phyloP scores from a whole-genome alignment of 176 grass and related monocot genomes.

The Eremochloa ophiuroides region DNA sequence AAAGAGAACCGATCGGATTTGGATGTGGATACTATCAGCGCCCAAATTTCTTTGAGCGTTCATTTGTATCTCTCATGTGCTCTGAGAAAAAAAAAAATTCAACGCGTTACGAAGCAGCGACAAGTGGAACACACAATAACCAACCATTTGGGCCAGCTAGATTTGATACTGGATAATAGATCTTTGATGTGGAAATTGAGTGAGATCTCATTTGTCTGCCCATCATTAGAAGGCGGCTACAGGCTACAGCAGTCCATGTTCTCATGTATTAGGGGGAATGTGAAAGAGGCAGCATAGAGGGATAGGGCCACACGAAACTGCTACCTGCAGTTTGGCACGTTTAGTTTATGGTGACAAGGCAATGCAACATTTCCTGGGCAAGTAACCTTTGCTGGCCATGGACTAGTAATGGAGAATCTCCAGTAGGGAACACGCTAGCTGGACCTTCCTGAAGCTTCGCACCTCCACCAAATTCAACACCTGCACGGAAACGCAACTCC shows the following conservation, averaged over 20 bases:
- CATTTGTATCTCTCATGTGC: not conserved
- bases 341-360: not conserved
- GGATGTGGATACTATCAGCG: slow-evolving; percentile 14
- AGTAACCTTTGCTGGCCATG: slow-evolving; percentile 21
- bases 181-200: slow-evolving; percentile 15
- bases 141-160: slow-evolving; percentile 21
- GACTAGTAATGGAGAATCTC: not conserved
- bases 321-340: not conserved
- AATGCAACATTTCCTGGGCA: slow-evolving; percentile 14
- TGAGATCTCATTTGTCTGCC: not conserved
- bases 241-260: not conserved
- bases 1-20: slow-evolving; percentile 16
- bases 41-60: slow-evolving; percentile 5
- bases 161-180: slow-evolving; percentile 4
- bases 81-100: not conserved
- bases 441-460: slow-evolving; percentile 25
- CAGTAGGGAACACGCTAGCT: not conserved
- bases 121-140: slow-evolving; percentile 5
- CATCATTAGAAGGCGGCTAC: slow-evolving; percentile 1
- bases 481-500: too few species aligned
- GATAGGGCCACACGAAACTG: not conserved
- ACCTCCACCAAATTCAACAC: not conserved
- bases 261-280: not conserved
- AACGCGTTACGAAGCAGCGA: not conserved
- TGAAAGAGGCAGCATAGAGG: slow-evolving; percentile 8